Base-by-base conservation (phyloP, 805 yeast genomes). In the Saccharomycopsis sp. region DNA sequence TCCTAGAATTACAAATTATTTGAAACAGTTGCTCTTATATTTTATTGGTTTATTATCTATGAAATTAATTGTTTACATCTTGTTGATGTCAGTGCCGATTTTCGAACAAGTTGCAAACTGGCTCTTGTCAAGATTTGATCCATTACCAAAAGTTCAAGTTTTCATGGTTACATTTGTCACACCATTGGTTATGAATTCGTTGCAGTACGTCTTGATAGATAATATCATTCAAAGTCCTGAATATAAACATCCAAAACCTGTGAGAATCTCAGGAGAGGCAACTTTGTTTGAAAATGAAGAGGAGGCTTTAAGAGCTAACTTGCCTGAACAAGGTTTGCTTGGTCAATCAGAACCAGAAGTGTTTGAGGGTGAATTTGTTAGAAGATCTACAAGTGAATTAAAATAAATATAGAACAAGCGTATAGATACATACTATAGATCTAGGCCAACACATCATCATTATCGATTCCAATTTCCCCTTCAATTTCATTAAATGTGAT, bases 151-250 rank as follows among this genome's bases (percentile, higher is more conserved):
- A 51, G 70, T 87, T 31, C 96, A 93, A 60, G 85, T 90, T 13
- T 80, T 84, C 32, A 74, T 90, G 50, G 96, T 93, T 21, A 82
- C 90, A 79, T 75, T 93, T 58, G 74, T 85, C 6, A 82, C 83
- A 53, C 94, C 94, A 1, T 67, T 83, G 4, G 59, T 81, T 48
- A 71, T 85, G 73, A 85, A 85, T 58, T 74, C 83, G 50, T 71
- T 85, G 61, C 94, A 85, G 59, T 77, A 81, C 53, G 70, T 79
- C 38, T 72, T 84, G 51, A 74, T 84, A 32, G 94, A 85, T 56
- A 82, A 77, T 56, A 77, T 85, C 48, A 83, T 85, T 51, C 44
- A 61, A 47, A 50, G 53, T 38, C 49, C 53, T 7, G 49, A 50
- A 39, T 50, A 50, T 31, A 50, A 47, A 27, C 33, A 39, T 19